phyloP scores from a whole-genome alignment of 139 green algal species.

The Micractinium sp. region DNA sequence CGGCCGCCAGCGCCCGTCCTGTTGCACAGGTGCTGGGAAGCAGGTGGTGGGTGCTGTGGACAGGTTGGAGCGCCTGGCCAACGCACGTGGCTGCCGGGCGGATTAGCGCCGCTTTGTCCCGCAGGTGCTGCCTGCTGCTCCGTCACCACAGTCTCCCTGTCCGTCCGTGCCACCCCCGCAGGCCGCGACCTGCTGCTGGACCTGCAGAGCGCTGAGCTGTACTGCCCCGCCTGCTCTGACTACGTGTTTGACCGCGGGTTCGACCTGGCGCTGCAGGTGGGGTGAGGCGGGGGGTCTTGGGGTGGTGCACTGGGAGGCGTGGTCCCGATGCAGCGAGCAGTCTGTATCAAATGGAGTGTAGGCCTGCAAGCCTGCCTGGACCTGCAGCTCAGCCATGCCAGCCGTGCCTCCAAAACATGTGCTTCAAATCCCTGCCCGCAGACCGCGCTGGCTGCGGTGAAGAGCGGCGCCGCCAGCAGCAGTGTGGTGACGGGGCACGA shows the following conservation, averaged over 20 bases:
- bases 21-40: not conserved
- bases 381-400: too few species aligned
- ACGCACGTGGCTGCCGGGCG: not conserved
- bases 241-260: constrained; percentile 76
- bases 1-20: not conserved
- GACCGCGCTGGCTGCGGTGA: not conserved
- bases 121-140: too few species aligned
- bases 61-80: not conserved
- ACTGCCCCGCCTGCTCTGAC: constrained; percentile 74
- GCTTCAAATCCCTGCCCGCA: not conserved
- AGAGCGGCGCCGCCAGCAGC: not conserved
- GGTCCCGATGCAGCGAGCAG: too few species aligned
- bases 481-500: not conserved
- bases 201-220: constrained; percentile 67
- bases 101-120: not conserved
- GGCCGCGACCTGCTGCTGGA: constrained; percentile 70
- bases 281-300: not conserved
- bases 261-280: constrained; percentile 49
- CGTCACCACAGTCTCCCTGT: not conserved
- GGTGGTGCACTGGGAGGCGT: too few species aligned
- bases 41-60: not conserved
- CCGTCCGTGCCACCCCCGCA: constrained; percentile 17
- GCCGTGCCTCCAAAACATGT: too few species aligned
- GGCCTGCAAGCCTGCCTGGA: too few species aligned
- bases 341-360: too few species aligned